Evolutionary conservation across 495 filamentous ascomycete genomes (phyloP).

Genomic region (Melanomma pulvis-pyrius): DNA sequence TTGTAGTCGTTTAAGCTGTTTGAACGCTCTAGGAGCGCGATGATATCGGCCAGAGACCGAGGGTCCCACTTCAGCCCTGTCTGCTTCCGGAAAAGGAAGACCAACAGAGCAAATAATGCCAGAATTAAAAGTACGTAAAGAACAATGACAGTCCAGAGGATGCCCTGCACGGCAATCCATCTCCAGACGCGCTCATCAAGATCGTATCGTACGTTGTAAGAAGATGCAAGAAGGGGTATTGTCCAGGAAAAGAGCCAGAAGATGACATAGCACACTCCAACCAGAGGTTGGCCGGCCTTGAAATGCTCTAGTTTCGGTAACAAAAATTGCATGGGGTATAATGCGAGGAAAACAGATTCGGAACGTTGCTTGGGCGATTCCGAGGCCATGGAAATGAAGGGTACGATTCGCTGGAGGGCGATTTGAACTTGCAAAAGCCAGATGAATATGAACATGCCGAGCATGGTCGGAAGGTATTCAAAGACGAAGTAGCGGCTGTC

Average conservation of each 20-base stretch:
- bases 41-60: conserved; percentile 74
- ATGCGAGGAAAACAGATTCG: conserved; percentile 55
- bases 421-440: conserved; percentile 74
- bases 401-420: conserved; percentile 74
- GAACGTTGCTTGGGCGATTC: conserved; percentile 52
- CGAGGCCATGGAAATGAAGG: conserved; percentile 75
- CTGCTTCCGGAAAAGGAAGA: conserved; percentile 53
- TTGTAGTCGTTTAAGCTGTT: conserved; percentile 74
- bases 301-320: conserved; percentile 64
- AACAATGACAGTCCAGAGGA: conserved; percentile 77
- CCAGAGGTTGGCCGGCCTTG: conserved; percentile 54
- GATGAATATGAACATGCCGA: conserved; percentile 72
- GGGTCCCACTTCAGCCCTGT: conserved; percentile 87
- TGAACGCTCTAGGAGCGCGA: conserved; percentile 73
- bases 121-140: conserved; percentile 69
- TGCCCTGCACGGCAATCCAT: conserved; percentile 75
- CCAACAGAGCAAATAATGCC: conserved; percentile 57
- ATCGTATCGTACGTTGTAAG: conserved; percentile 63
- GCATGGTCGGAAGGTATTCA: conserved; percentile 76
- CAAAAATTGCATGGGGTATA: conserved; percentile 60
- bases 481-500: conserved; percentile 82
- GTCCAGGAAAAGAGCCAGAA: conserved; percentile 68
- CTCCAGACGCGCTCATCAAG: conserved; percentile 58
- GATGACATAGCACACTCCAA: conserved; percentile 57
- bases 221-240: conserved; percentile 65